These are phyloP conservation scores for Laetiporus sulphureus DNA, from an alignment of 1,284 basidiomycete genomes.

Conservation along the genomic window DNA sequence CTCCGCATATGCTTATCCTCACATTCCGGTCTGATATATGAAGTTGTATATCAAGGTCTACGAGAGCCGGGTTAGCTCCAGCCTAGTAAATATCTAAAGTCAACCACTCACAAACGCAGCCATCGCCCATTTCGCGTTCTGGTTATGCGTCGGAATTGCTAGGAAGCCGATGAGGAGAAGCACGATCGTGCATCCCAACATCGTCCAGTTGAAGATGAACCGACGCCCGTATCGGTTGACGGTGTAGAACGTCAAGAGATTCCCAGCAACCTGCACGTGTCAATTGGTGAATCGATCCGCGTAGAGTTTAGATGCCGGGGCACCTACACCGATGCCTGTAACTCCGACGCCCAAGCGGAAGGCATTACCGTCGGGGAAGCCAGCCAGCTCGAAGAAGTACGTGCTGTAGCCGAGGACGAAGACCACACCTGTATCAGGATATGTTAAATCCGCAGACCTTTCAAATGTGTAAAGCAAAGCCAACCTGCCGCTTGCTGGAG, in stretches of 20 bases:
- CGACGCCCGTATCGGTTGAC: constrained; percentile 8
- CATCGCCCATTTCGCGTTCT: constrained; percentile 8
- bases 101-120: constrained; percentile 6
- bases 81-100: not conserved
- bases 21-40: constrained; percentile 9
- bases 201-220: constrained; percentile 7
- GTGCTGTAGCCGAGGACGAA: constrained; percentile 11
- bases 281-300: not conserved
- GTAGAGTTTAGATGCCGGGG: not conserved
- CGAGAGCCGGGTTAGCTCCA: not conserved
- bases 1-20: not conserved
- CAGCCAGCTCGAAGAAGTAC: constrained; percentile 11
- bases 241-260: constrained; percentile 8
- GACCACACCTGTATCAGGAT: constrained; percentile 3
- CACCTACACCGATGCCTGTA: constrained; percentile 6
- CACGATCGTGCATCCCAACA: constrained; percentile 6
- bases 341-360: constrained; percentile 8
- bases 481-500: constrained; percentile 8
- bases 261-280: constrained; percentile 4
- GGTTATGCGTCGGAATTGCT: constrained; percentile 4
- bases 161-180: constrained; percentile 9
- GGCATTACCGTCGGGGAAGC: constrained; percentile 7
- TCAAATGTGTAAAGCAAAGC: too few species aligned
- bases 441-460: not conserved
- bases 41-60: constrained; percentile 10